Conservation (phyloP, 371 early-diverging fungal genomes). For the Conidiobolus incongruus region DNA sequence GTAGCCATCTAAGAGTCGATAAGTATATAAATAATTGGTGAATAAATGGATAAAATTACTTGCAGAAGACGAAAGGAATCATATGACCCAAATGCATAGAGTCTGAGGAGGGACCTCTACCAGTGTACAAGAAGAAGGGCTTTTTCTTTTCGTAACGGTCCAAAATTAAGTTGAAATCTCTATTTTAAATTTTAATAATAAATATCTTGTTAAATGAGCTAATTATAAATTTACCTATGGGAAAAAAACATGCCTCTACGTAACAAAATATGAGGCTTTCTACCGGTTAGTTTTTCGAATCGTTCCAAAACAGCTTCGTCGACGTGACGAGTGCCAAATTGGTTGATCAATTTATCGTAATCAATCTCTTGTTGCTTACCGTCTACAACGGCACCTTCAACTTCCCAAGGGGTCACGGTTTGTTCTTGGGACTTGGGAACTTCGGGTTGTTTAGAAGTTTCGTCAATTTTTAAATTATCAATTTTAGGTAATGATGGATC, state of each 20-base stretch:
- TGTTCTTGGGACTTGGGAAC: no score
- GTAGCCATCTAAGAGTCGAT: slow-evolving; percentile 50
- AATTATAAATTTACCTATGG: slow-evolving; percentile 57
- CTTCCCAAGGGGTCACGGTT: slow-evolving; percentile 90
- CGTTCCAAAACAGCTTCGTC: slow-evolving; percentile 53
- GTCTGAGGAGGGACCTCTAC: slow-evolving; percentile 94
- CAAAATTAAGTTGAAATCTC: slow-evolving; percentile 78
- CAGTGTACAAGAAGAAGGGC: slow-evolving; percentile 98
- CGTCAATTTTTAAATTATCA: no score
- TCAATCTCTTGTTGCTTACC: slow-evolving; percentile 81
- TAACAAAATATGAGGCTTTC: slow-evolving; percentile 65
- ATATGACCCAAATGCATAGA: slow-evolving; percentile 99
- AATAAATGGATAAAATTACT: slow-evolving; percentile 41
- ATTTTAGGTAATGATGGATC: no score
- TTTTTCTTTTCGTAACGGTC: slow-evolving; percentile 83
- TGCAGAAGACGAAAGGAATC: slow-evolving; percentile 96
- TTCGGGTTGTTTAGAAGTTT: no score
- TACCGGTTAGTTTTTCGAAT: slow-evolving; percentile 70
- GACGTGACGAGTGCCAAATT: slow-evolving; percentile 86
- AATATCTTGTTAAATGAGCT: no score
- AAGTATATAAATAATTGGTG: no score
- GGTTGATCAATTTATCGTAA: slow-evolving; percentile 82
- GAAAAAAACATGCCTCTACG: slow-evolving; percentile 94
- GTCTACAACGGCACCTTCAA: slow-evolving; percentile 74
- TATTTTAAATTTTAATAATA: slow-evolving; percentile 14